Evolutionary conservation across 176 grass and related monocot species (phyloP).

Genomic region (Oryza nivara): DNA sequence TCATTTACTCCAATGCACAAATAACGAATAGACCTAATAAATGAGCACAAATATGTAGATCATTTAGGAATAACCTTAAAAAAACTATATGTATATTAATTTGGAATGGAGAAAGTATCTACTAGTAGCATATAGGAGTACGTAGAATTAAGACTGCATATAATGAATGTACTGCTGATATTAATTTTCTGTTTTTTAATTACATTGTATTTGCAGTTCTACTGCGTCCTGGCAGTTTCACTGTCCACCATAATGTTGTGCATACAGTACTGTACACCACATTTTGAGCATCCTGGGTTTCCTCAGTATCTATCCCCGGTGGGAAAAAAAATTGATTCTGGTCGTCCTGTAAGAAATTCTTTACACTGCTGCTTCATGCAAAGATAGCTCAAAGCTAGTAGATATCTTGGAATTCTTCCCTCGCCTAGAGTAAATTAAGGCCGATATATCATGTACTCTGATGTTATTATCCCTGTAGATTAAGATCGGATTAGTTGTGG

Average conservation of each 20-base stretch:
- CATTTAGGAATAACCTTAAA: too few species aligned
- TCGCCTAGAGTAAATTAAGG: not conserved
- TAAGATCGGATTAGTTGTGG: constrained; percentile 23
- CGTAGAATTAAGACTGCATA: not conserved
- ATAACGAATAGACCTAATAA: too few species aligned
- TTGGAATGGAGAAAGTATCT: not conserved
- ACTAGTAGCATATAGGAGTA: not conserved
- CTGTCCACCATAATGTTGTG: not conserved
- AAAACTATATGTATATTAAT: too few species aligned
- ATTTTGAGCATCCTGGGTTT: constrained; percentile 14
- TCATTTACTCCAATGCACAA: too few species aligned
- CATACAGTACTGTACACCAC: not conserved
- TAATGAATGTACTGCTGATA: not conserved
- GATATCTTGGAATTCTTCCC: not conserved
- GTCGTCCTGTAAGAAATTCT: not conserved
- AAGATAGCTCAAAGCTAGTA: not conserved
- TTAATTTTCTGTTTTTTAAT: not conserved
- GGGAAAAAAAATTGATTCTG: not conserved
- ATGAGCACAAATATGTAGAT: too few species aligned
- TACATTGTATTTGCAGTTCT: not conserved
- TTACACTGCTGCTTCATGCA: not conserved
- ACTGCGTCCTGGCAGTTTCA: not conserved
- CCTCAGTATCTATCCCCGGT: not conserved
- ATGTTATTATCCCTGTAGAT: not conserved
- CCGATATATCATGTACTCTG: not conserved